A percentile compares a stretch with the other conserved stretches of the same genome.
These are phyloP conservation scores for Incumbomyces delicatus DNA, from an alignment of 2,329 filamentous ascomycete species.

Conservation along the genomic window DNA sequence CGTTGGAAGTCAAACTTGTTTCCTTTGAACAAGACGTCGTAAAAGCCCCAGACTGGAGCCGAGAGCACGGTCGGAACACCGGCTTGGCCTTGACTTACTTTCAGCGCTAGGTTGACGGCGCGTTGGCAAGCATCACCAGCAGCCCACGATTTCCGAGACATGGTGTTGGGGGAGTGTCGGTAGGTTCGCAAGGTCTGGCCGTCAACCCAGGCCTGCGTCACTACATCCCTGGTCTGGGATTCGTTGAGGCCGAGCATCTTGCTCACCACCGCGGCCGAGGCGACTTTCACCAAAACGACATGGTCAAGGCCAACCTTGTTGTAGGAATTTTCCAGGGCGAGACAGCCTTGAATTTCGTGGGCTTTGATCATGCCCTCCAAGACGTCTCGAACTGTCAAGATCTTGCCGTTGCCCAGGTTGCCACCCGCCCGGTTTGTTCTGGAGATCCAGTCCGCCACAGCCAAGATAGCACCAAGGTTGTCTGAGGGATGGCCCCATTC, in stretches of 20 bases:
- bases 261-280: constrained; percentile 84
- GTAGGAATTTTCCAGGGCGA: constrained; percentile 95
- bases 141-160: constrained; percentile 99
- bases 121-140: constrained; percentile 96
- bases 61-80: constrained; percentile 88
- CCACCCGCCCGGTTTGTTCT: constrained; percentile 85
- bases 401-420: constrained; percentile 59
- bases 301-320: constrained; percentile 98
- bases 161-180: constrained; percentile 95
- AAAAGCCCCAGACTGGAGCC: constrained; percentile 93
- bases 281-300: constrained; percentile 96
- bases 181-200: constrained; percentile 94
- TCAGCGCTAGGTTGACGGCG: constrained; percentile 81
- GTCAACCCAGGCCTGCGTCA: constrained; percentile 96
- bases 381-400: constrained; percentile 80
- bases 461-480: constrained; percentile 93
- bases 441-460: constrained; percentile 94
- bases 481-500: constrained; percentile 99
- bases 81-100: constrained; percentile 83
- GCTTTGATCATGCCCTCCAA: constrained; percentile 98
- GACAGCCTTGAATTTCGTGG: constrained; percentile 95
- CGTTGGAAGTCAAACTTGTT: constrained; percentile 95
- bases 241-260: constrained; percentile 88
- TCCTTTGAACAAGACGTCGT: constrained; percentile 94
- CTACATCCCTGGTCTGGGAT: constrained; percentile 85